Evolutionary conservation across 1,284 basidiomycete genomes (phyloP), one percentile per base, ranked within the genome.

Genomic region (Porogramme epimiltina): DNA sequence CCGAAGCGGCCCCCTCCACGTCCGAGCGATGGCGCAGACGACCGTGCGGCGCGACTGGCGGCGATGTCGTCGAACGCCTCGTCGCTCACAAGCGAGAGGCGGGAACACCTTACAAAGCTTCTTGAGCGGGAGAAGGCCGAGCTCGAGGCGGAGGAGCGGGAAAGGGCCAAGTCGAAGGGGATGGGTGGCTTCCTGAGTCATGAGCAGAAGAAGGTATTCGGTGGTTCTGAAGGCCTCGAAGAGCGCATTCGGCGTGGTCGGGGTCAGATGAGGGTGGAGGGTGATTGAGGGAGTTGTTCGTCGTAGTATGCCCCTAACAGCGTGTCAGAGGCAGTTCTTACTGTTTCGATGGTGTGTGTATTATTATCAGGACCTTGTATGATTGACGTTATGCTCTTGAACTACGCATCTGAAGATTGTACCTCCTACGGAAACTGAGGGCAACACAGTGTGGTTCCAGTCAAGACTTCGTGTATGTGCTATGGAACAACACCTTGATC

Each of bases 11-110:
- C 28, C 28, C 42, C 57, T 4, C 51, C 59, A 22, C 46, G 60
- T 45, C 59, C 64, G 51, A 47, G 63, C 23, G 60, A 62, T 44
- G 57, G 56, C 37, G 68, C 66, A 4, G 79, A 82, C 1, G 85
- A 89, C 48, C 89, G 93, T 26, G 86, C 86, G 2, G 89, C 91
- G 20, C 85, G 89, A 26, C 77, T 98, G 18, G 93, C 91, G 0
- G 89, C 91, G 10, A 97, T 98, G 95, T 74, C 85, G 23, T 69
- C 79, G 1, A 82, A 89, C 57, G 95, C 95, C 1, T 69, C 74
- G 23, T 67, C 72, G 16, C 77, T 94, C 74, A 77, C 79, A 34
- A 65, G 67, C 1, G 85, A 91, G 49, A 81, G 92, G n/a, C 80
- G 85, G 57, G 79, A 84, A 58, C 82, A 87, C 36, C 71, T 92